These are phyloP conservation scores for Circinella umbellata DNA, from an alignment of 371 early-diverging fungal species.

Conservation along the genomic window DNA sequence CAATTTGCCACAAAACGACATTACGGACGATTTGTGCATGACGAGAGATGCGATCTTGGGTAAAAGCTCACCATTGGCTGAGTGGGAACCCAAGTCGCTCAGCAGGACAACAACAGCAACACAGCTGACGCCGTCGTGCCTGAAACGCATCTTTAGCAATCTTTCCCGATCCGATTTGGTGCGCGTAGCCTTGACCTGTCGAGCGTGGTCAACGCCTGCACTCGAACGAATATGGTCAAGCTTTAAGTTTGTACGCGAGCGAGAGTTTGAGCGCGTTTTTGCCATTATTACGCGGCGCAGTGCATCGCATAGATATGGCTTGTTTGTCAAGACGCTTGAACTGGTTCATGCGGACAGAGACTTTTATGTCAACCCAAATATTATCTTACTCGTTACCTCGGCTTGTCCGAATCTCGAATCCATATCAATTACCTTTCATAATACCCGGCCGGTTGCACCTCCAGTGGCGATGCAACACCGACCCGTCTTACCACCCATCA, in stretches of 20 bases:
- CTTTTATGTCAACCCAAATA: slow-evolving; percentile 38
- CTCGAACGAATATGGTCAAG: slow-evolving; percentile 36
- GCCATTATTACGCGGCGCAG: slow-evolving; percentile 38
- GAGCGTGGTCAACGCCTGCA: slow-evolving; percentile 35
- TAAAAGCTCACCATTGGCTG: slow-evolving; percentile 18
- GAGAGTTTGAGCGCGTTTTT: slow-evolving; percentile 52
- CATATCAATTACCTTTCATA: slow-evolving; percentile 41
- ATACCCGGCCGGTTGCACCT: slow-evolving; percentile 45
- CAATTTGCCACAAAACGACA: slow-evolving; percentile 29
- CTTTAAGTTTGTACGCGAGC: slow-evolving; percentile 45
- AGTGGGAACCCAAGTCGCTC: slow-evolving; percentile 20
- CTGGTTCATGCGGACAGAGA: slow-evolving; percentile 49
- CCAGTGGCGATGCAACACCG: slow-evolving; percentile 19
- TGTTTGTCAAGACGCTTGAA: slow-evolving; percentile 39
- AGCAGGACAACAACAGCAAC: slow-evolving; percentile 11
- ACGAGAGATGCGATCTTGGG: slow-evolving; percentile 48
- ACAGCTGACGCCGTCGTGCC: slow-evolving; percentile 24
- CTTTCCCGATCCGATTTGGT: slow-evolving; percentile 30
- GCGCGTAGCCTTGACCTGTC: slow-evolving; percentile 31
- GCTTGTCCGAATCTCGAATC: slow-evolving; percentile 46
- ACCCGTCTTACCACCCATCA: slow-evolving; percentile 28
- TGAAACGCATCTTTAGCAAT: slow-evolving; percentile 34
- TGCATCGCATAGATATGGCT: slow-evolving; percentile 34
- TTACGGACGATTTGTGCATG: slow-evolving; percentile 41
- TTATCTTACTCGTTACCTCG: slow-evolving; percentile 40